Evolutionary conservation across 2,329 filamentous ascomycete genomes (phyloP).

Genomic region (Sarocladium oryzae): DNA sequence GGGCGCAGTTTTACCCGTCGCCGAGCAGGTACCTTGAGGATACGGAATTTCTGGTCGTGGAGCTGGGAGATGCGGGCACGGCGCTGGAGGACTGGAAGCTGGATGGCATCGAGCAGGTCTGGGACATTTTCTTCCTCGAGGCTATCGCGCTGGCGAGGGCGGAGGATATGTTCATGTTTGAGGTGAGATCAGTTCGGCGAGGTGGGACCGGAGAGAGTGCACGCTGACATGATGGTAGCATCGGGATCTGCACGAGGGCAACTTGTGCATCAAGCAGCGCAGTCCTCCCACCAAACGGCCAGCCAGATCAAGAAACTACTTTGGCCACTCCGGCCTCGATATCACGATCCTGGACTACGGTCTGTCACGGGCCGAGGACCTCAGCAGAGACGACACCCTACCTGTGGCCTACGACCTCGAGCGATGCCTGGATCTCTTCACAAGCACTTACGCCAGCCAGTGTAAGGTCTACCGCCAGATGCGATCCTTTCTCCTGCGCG

Average conservation of each 20-base stretch:
- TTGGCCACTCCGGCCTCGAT: slow-evolving; percentile 55
- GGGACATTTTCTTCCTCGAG: slow-evolving; percentile 57
- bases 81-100: slow-evolving; percentile 54
- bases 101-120: slow-evolving; percentile 43
- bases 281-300: slow-evolving; percentile 26
- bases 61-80: slow-evolving; percentile 55
- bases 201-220: background rate
- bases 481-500: slow-evolving; percentile 49
- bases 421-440: slow-evolving; percentile 52
- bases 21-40: slow-evolving; percentile 52
- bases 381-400: slow-evolving; percentile 26
- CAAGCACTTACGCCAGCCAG: slow-evolving; percentile 52
- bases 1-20: slow-evolving; percentile 56
- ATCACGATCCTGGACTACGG: slow-evolving; percentile 62
- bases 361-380: slow-evolving; percentile 50
- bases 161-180: slow-evolving; percentile 52
- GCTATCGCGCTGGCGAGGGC: slow-evolving; percentile 54
- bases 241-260: slow-evolving; percentile 60
- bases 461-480: slow-evolving; percentile 57
- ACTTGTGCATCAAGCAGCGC: slow-evolving; percentile 49
- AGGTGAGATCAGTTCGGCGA: slow-evolving; percentile 33
- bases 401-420: slow-evolving; percentile 54
- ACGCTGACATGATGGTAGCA: slow-evolving; percentile 35
- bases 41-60: slow-evolving; percentile 54
- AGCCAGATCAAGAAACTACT: slow-evolving; percentile 29